Conservation (phyloP, 2,329 filamentous ascomycete genomes). For the Fusarium irregulare region DNA sequence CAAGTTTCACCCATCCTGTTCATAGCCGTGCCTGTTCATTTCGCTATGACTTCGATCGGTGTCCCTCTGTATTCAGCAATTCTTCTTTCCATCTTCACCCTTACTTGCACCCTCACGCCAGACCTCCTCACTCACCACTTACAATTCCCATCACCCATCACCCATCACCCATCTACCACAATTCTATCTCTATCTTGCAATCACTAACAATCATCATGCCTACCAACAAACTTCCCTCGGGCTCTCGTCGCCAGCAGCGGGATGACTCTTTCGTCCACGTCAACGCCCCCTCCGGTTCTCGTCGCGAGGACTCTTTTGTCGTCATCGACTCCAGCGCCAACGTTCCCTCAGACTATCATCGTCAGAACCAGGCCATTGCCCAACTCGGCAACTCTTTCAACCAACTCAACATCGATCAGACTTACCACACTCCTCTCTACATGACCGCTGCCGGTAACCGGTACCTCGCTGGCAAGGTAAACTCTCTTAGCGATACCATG, state of each 20-base stretch:
- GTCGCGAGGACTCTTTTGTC: not conserved
- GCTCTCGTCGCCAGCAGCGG: not conserved
- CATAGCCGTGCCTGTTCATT: not conserved
- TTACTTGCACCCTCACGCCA: not conserved
- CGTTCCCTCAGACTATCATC: not conserved
- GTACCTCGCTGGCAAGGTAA: not conserved
- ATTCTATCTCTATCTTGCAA: not conserved
- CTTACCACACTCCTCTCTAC: not conserved
- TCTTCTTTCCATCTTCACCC: not conserved
- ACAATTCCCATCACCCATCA: not conserved
- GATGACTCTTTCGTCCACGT: not conserved
- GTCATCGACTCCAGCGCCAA: not conserved
- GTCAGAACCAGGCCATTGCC: not conserved
- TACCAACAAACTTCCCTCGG: not conserved
- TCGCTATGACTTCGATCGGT: not conserved
- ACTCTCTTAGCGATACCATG: not conserved
- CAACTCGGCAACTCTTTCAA: not conserved
- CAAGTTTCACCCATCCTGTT: fast-evolving
- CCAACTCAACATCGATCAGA: not conserved
- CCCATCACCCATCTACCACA: not conserved
- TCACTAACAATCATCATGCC: not conserved
- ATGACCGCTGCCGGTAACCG: not conserved
- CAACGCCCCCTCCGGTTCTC: not conserved
- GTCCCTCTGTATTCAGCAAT: not conserved
- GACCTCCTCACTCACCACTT: not conserved